These are phyloP conservation scores for Ramularia endophylla DNA, from an alignment of 2,329 filamentous ascomycete species.

Conservation along the genomic window DNA sequence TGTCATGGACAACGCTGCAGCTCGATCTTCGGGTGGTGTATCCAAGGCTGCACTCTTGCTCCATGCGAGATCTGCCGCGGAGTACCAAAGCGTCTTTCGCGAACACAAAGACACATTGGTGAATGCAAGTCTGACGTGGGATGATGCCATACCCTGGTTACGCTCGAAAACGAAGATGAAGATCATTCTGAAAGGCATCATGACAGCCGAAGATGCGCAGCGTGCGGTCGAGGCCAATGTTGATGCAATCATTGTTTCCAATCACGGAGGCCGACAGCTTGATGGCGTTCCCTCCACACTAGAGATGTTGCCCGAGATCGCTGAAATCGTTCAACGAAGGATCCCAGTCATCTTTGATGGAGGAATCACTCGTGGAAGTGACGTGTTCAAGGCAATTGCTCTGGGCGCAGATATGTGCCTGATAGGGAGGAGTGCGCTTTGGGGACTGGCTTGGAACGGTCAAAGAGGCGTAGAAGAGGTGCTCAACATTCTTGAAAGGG, in stretches of 20 bases:
- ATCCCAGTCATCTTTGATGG: constrained; percentile 58
- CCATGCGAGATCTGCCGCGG: too few species aligned
- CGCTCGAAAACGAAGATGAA: constrained; percentile 43
- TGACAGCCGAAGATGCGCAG: constrained; percentile 37
- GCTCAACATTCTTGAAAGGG: constrained; percentile 32
- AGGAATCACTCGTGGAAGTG: constrained; percentile 50
- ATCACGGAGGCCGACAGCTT: constrained; percentile 53
- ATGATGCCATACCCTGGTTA: constrained; percentile 49
- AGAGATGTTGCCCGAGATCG: constrained; percentile 41
- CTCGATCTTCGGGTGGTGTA: too few species aligned
- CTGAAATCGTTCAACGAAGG: constrained; percentile 36
- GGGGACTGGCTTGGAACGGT: constrained; percentile 44
- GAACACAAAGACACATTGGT: too few species aligned
- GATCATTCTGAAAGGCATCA: constrained; percentile 42
- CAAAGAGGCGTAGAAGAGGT: constrained; percentile 36
- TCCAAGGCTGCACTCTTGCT: too few species aligned
- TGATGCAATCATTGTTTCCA: constrained; percentile 38
- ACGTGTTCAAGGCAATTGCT: constrained; percentile 53
- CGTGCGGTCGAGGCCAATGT: constrained; percentile 39
- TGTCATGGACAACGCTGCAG: too few species aligned
- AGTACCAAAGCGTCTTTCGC: too few species aligned
- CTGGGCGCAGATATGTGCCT: constrained; percentile 47
- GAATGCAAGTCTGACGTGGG: too few species aligned
- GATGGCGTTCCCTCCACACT: constrained; percentile 51
- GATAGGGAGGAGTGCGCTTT: constrained; percentile 44